phyloP scores from a whole-genome alignment of 2,329 filamentous ascomycete genomes.

The Aspergillus brasiliensis region DNA sequence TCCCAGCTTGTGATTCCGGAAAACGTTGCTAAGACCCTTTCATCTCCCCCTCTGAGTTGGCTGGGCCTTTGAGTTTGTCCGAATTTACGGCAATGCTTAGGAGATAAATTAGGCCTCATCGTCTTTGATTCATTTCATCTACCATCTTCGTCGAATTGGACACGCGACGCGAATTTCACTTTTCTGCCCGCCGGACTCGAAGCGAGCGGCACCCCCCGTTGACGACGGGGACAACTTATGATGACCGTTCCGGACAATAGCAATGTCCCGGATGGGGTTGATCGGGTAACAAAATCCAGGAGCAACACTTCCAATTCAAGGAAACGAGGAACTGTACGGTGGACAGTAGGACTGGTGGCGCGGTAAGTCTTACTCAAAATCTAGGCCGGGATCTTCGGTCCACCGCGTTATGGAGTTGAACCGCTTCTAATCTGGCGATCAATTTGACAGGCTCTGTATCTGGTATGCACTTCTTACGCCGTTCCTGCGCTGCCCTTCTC shows the following conservation, averaged over 20 bases:
- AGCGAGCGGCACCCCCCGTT: conserved; percentile 5
- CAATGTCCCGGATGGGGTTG: conserved; percentile 22
- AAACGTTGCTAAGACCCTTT: neutral
- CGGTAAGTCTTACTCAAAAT: conserved; percentile 32
- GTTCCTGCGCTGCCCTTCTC: conserved; percentile 78
- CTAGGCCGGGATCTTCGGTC: conserved; percentile 5
- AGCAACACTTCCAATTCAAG: conserved; percentile 15
- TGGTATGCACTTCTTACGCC: conserved; percentile 86
- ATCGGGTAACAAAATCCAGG: conserved; percentile 18
- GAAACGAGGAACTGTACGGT: conserved; percentile 29
- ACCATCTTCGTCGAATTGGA: neutral
- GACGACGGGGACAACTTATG: conserved; percentile 14
- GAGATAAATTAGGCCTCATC: neutral
- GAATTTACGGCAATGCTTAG: neutral
- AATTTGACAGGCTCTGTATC: conserved; percentile 64
- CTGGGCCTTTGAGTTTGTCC: neutral
- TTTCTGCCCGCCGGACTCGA: neutral
- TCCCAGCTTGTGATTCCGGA: neutral
- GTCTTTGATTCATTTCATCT: neutral
- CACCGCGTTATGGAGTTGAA: neutral
- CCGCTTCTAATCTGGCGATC: neutral
- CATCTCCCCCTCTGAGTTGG: neutral
- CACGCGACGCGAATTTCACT: conserved; percentile 10
- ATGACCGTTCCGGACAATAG: conserved; percentile 34
- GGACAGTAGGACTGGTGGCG: conserved; percentile 38